Base-by-base conservation (phyloP, 2,329 filamentous ascomycete species). In the Beauveria sp. region DNA sequence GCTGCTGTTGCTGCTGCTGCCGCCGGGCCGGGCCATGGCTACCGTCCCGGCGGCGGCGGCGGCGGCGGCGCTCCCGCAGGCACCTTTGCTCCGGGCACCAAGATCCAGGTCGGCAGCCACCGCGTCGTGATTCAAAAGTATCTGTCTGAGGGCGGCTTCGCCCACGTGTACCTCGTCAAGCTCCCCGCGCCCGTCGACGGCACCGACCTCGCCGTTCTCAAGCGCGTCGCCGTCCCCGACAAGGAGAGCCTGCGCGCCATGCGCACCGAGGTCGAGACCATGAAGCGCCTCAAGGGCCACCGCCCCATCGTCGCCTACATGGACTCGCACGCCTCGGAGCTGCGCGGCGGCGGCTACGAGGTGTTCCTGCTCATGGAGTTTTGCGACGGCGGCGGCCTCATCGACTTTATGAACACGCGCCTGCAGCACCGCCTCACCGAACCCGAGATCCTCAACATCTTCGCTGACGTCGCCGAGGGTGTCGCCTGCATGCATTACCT, bases 401-500 rank as follows among this genome's bases (percentile, higher is more conserved):
- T 99, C 73, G 95, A 99, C 77, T 99, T 98, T 74, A 99, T 99
- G 95, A 99, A 99, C 77, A 99, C 95, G 42, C 86, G 95, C 58
- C 79, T 99, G 69, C 95, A 99, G 77, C 93, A 99, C 74, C 89
- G 95, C 56, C 81, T 99, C 74, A 99, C 93, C 42, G 95, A 99
- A 78, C 93, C 95, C 55, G 95, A 99, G 79, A 96, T 99, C 68
- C 79, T 99, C 69, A 89, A 93, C 78, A 98, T 99, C 75, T 98
- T 99, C 77, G 89, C 89, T 57, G 95, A 99, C 73, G 91, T 97
- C 60, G 90, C 93, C 53, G 93, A 98, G 77, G 95, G 95, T 43
- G 92, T 99, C 50, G 95, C 95, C 34, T 96, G 92, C 73, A 99
- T 99, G 95, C 95, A 99, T 77, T 99, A 99, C 75, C 86, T 99